phyloP scores from a whole-genome alignment of 1,284 basidiomycete genomes.

The Tetrapyrgos nigripes region DNA sequence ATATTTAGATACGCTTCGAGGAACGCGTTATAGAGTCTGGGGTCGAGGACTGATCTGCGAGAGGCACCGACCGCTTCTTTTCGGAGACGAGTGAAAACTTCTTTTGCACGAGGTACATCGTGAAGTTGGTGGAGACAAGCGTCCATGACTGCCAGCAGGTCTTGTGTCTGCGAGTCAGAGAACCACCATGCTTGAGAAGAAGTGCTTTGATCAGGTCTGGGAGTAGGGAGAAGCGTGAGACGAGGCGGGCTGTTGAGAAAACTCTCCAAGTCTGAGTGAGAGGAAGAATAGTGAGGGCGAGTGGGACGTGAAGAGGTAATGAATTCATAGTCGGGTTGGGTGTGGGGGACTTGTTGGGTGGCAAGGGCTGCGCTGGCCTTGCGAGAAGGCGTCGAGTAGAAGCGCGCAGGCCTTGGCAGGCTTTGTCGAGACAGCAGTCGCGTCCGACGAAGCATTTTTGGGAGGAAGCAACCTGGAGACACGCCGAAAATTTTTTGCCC shows the following conservation, averaged over 20 bases:
- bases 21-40: slow-evolving; percentile 56
- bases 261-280: slow-evolving; percentile 31
- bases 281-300: slow-evolving; percentile 14
- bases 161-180: slow-evolving; percentile 67
- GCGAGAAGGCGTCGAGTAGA: slow-evolving; percentile 68
- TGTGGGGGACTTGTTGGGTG: slow-evolving; percentile 47
- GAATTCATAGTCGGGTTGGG: slow-evolving; percentile 24
- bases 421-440: slow-evolving; percentile 65
- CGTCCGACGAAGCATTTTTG: slow-evolving; percentile 51
- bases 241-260: slow-evolving; percentile 55
- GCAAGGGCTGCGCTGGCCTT: slow-evolving; percentile 55
- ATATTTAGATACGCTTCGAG: slow-evolving; percentile 68
- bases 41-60: slow-evolving; percentile 53
- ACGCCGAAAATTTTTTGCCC: background rate
- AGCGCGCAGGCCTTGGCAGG: slow-evolving; percentile 70
- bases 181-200: slow-evolving; percentile 48
- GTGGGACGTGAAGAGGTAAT: slow-evolving; percentile 23
- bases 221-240: slow-evolving; percentile 69
- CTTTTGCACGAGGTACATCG: slow-evolving; percentile 74
- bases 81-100: slow-evolving; percentile 69
- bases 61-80: slow-evolving; percentile 45
- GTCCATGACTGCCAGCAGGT: slow-evolving; percentile 77
- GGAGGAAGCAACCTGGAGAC: background rate
- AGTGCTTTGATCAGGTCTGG: slow-evolving; percentile 47
- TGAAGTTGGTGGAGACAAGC: slow-evolving; percentile 78